phyloP scores from a whole-genome alignment of 129 eudicot species.

The carrot (Daucus carota) region DNA sequence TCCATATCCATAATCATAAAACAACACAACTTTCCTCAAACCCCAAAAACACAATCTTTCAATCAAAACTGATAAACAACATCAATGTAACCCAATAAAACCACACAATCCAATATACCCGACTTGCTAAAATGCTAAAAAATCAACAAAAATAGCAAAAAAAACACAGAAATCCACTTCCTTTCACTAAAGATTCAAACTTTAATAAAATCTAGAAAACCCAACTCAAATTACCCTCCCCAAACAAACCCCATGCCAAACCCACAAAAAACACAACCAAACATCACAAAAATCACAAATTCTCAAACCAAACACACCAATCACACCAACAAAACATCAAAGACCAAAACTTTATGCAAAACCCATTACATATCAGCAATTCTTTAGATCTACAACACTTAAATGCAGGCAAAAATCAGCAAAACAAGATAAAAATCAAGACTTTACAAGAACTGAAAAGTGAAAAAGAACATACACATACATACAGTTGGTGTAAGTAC shows the following conservation, averaged over 20 bases:
- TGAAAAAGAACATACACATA: neutral
- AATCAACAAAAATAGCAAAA: neutral
- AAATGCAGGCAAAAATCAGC: neutral
- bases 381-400: slow-evolving; percentile 19
- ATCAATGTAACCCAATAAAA: slow-evolving; percentile 1
- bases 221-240: slow-evolving; percentile 4
- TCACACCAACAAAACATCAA: slow-evolving; percentile 4
- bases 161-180: neutral
- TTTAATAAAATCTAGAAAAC: neutral
- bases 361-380: slow-evolving; percentile 13
- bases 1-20: slow-evolving; percentile 2
- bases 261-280: neutral
- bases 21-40: neutral
- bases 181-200: slow-evolving; percentile 1
- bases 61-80: neutral
- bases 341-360: slow-evolving; percentile 3
- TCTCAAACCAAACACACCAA: neutral
- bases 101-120: neutral
- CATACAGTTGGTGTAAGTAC: neutral
- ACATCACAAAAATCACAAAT: neutral
- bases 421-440: neutral
- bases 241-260: neutral
- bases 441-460: neutral
- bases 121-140: neutral
- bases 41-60: neutral